Conservation (phyloP, 306 rosid species). For the Cicer chorassanicum region DNA sequence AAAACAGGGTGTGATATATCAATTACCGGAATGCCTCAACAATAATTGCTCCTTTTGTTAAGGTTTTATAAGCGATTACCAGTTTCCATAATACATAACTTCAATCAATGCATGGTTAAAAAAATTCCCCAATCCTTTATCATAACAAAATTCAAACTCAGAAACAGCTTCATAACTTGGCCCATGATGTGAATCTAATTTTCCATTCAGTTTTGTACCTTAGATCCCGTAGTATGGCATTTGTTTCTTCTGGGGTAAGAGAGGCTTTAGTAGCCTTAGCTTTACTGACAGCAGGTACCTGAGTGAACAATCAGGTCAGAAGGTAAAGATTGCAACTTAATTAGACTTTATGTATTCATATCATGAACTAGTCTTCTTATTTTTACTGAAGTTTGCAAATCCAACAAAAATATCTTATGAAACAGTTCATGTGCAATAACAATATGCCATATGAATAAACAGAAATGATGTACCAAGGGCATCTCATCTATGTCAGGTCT, state of each 20-base stretch:
- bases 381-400: conserved; percentile 6
- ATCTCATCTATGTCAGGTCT: conserved; percentile 82
- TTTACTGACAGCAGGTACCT: conserved; percentile 77
- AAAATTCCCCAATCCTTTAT: conserved; percentile 3
- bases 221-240: conserved; percentile 87
- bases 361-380: conserved; percentile 27
- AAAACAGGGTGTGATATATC: neutral
- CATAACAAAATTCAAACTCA: conserved; percentile 26
- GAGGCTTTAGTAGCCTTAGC: conserved; percentile 82
- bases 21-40: conserved; percentile 8
- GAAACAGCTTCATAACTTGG: conserved; percentile 4
- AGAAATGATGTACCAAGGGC: conserved; percentile 68
- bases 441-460: conserved; percentile 22
- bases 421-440: conserved; percentile 12
- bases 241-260: conserved; percentile 85
- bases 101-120: conserved; percentile 30
- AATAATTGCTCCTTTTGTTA: neutral
- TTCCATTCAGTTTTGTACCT: conserved; percentile 59
- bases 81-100: neutral
- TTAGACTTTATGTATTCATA: conserved; percentile 13
- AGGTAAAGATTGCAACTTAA: conserved; percentile 43
- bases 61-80: conserved; percentile 3
- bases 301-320: conserved; percentile 43
- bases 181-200: conserved; percentile 14
- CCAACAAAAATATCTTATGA: conserved; percentile 18